Conservation (phyloP, 2,329 filamentous ascomycete species). For the Calonectria pseudoturangicola region DNA sequence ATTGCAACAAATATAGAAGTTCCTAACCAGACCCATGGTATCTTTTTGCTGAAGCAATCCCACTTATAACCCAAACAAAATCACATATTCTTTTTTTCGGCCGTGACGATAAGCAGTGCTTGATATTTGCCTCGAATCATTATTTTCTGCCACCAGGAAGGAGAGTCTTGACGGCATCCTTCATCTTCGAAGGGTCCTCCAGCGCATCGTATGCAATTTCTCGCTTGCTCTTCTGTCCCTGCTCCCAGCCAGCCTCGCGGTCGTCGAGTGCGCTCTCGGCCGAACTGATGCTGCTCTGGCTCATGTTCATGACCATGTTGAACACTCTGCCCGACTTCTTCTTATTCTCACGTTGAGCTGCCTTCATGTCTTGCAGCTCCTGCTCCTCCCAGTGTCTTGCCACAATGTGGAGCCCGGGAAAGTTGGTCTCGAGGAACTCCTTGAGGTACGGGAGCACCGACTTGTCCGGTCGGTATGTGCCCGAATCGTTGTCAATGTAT, state of each 20-base stretch:
- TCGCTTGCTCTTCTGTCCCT: constrained; percentile 68
- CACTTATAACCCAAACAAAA: constrained; percentile 34
- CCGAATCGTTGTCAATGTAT: constrained; percentile 95
- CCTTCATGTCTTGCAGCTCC: constrained; percentile 83
- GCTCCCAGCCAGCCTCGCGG: constrained; percentile 63
- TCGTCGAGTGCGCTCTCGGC: constrained; percentile 71
- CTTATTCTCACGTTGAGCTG: constrained; percentile 83
- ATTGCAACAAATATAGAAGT: not conserved
- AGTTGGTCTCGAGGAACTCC: constrained; percentile 80
- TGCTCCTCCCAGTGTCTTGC: constrained; percentile 88
- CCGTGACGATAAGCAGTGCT: constrained; percentile 40
- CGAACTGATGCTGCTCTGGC: constrained; percentile 71
- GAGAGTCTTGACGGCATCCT: constrained; percentile 57
- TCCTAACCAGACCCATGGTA: constrained; percentile 45
- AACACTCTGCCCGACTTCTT: constrained; percentile 74
- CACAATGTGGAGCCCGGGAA: constrained; percentile 85
- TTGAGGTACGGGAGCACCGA: constrained; percentile 83
- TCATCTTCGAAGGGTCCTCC: constrained; percentile 69
- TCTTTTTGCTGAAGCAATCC: constrained; percentile 41
- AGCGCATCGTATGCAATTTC: constrained; percentile 71
- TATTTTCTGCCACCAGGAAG: constrained; percentile 51
- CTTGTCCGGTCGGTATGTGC: constrained; percentile 92
- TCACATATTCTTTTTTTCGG: constrained; percentile 33
- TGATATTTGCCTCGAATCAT: constrained; percentile 44
- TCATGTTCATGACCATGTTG: constrained; percentile 75